phyloP scores from a whole-genome alignment of 805 yeast genomes.

The Debaryomyces maramus region DNA sequence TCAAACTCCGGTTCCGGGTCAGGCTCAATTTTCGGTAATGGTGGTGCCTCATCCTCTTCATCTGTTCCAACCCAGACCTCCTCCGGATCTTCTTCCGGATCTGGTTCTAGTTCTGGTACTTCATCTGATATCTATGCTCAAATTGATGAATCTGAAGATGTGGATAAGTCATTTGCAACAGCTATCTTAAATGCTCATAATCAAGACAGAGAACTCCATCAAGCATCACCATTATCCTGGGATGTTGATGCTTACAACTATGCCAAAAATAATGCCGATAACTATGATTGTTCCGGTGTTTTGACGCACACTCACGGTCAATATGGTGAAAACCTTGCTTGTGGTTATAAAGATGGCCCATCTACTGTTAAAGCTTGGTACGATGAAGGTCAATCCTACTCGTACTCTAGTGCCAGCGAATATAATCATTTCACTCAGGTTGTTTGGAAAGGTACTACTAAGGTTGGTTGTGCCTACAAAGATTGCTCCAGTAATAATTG shows the following conservation, averaged over 20 bases:
- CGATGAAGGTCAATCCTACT: slow-evolving; percentile 29
- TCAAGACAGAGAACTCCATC: slow-evolving; percentile 30
- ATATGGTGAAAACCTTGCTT: slow-evolving; percentile 40
- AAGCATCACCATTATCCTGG: slow-evolving; percentile 32
- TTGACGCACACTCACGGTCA: slow-evolving; percentile 38
- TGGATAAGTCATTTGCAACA: slow-evolving; percentile 29
- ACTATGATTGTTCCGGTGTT: slow-evolving; percentile 38
- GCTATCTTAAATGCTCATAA: slow-evolving; percentile 36
- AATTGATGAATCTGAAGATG: slow-evolving; percentile 18
- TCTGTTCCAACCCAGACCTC: slow-evolving; percentile 8
- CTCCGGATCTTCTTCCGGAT: slow-evolving; percentile 5
- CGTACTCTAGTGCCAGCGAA: slow-evolving; percentile 23
- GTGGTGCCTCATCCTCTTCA: neutral
- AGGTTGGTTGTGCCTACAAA: slow-evolving; percentile 71
- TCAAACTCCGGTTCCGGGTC: neutral
- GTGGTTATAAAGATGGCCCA: slow-evolving; percentile 30
- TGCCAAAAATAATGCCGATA: slow-evolving; percentile 35
- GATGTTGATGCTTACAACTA: slow-evolving; percentile 29
- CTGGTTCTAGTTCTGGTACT: slow-evolving; percentile 7
- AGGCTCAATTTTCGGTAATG: neutral
- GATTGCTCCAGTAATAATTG: slow-evolving; percentile 46
- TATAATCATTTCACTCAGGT: slow-evolving; percentile 66
- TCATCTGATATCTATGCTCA: slow-evolving; percentile 20
- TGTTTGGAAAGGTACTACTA: slow-evolving; percentile 64
- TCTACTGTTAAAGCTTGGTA: slow-evolving; percentile 37